phyloP scores from a whole-genome alignment of 306 rosid genomes.

The Malus domestica region DNA sequence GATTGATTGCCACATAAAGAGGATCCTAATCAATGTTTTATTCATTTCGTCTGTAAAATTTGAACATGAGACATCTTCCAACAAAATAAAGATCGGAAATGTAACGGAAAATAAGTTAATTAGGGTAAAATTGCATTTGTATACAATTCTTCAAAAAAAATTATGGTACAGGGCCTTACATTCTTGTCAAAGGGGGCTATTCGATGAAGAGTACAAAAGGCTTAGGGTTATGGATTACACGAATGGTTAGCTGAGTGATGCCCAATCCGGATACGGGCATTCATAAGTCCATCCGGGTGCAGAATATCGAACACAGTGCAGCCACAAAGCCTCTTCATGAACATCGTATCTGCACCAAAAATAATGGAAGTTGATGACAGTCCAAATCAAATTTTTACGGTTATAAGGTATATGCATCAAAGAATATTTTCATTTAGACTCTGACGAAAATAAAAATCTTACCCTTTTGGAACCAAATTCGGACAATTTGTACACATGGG shows the following conservation, averaged over 20 bases:
- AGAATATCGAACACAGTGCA: conserved; percentile 61
- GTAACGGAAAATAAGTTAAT: background rate
- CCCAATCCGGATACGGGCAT: conserved; percentile 85
- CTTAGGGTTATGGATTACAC: background rate
- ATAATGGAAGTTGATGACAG: background rate
- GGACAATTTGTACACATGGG: conserved; percentile 94
- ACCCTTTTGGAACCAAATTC: conserved; percentile 78
- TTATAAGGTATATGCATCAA: background rate
- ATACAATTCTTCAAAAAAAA: background rate
- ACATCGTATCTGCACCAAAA: conserved; percentile 48
- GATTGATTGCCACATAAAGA: no score
- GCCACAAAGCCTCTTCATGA: conserved; percentile 72
- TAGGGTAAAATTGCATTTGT: background rate
- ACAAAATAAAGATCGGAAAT: background rate
- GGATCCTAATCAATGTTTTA: no score
- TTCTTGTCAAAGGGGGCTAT: background rate
- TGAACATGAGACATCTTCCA: background rate
- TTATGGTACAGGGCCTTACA: background rate
- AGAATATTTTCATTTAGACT: background rate
- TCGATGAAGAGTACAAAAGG: background rate
- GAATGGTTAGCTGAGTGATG: conserved; percentile 31
- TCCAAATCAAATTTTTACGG: background rate
- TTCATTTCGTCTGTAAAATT: background rate
- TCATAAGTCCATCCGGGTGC: conserved; percentile 85
- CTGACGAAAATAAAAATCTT: conserved; percentile 4